Evolutionary conservation across 2,329 filamentous ascomycete species (phyloP).

Genomic region (Alternaria triticimaculans): DNA sequence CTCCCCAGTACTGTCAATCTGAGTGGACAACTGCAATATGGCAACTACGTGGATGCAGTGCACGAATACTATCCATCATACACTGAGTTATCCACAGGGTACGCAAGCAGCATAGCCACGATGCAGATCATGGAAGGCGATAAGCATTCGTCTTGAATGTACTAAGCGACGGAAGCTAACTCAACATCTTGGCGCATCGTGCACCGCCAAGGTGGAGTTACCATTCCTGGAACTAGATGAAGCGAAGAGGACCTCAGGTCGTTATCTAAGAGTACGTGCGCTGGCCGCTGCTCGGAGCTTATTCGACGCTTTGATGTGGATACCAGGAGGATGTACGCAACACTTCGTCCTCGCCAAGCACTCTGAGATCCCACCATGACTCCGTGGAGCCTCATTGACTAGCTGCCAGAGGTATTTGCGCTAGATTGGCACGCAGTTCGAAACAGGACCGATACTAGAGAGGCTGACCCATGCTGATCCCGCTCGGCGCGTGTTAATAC

Average conservation of each 20-base stretch:
- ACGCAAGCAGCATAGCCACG: conserved; percentile 12
- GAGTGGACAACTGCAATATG: background rate
- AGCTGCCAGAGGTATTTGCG: conserved; percentile 31
- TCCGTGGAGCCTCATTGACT: conserved; percentile 26
- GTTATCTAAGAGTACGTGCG: conserved; percentile 30
- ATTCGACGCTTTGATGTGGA: conserved; percentile 40
- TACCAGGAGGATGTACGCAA: conserved; percentile 40
- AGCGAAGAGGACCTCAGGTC: conserved; percentile 28
- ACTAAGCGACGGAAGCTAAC: conserved; percentile 15
- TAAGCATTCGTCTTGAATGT: conserved; percentile 9
- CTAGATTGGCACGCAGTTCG: conserved; percentile 32
- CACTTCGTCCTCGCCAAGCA: conserved; percentile 41
- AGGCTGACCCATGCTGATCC: conserved; percentile 24
- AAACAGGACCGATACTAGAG: conserved; percentile 34
- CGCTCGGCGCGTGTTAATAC: conserved; percentile 32
- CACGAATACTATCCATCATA: background rate
- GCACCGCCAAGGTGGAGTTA: conserved; percentile 25
- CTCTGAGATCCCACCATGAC: conserved; percentile 27
- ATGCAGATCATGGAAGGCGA: conserved; percentile 10
- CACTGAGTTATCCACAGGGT: background rate
- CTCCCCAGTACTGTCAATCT: background rate
- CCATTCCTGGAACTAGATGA: conserved; percentile 23
- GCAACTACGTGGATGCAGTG: background rate
- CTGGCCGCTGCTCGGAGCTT: conserved; percentile 29
- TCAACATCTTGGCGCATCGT: conserved; percentile 37